phyloP scores from a whole-genome alignment of 192 early-diverging fungal genomes.

The Spinellus fusiger region DNA sequence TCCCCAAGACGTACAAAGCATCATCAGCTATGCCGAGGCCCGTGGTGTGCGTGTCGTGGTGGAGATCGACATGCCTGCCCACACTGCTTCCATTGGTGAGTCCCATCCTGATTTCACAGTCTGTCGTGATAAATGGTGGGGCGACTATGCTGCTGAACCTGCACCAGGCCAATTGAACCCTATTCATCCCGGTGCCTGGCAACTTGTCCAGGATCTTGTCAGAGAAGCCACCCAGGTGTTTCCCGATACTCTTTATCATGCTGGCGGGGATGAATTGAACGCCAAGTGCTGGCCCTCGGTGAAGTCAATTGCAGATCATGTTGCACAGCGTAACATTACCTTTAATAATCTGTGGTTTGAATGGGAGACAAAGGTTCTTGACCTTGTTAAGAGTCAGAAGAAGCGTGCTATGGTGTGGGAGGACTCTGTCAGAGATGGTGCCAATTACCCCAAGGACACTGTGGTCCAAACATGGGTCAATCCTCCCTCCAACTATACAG shows the following conservation, averaged over 20 bases:
- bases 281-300: slow-evolving; percentile 50
- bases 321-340: slow-evolving; percentile 7
- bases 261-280: slow-evolving; percentile 74
- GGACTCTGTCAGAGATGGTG: slow-evolving; percentile 52
- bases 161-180: slow-evolving; percentile 79
- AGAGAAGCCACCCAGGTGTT: slow-evolving; percentile 56
- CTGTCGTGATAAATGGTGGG: slow-evolving; percentile 56
- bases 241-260: slow-evolving; percentile 65
- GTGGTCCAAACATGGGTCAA: slow-evolving; percentile 63
- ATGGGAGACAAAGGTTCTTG: slow-evolving; percentile 11
- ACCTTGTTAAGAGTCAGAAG: slow-evolving; percentile 6
- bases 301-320: slow-evolving; percentile 27
- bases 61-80: slow-evolving; percentile 83
- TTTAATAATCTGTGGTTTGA: slow-evolving; percentile 17
- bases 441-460: slow-evolving; percentile 41
- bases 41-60: slow-evolving; percentile 82
- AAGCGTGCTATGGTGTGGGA: slow-evolving; percentile 72
- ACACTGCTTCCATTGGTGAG: slow-evolving; percentile 44
- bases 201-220: slow-evolving; percentile 53
- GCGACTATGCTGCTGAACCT: slow-evolving; percentile 64
- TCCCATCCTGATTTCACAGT: slow-evolving; percentile 51
- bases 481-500: slow-evolving; percentile 49
- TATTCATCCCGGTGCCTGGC: slow-evolving; percentile 50
- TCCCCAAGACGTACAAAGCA: slow-evolving; percentile 52
- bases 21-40: slow-evolving; percentile 63